These are phyloP conservation scores for Cadophora sp. DNA, from an alignment of 2,329 filamentous ascomycete genomes.

Conservation along the genomic window DNA sequence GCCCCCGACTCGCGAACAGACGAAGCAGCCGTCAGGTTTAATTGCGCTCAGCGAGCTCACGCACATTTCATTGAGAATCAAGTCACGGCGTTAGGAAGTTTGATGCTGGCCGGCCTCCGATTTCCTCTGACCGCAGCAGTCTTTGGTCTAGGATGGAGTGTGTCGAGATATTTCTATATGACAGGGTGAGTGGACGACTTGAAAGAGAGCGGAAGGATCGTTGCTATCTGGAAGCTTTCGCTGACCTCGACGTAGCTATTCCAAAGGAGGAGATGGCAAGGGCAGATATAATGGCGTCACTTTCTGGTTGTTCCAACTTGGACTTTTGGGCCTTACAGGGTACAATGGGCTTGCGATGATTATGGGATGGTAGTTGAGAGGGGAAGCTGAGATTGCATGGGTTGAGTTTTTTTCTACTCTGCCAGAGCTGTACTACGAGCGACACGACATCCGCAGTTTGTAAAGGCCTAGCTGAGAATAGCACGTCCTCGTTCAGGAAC, in stretches of 20 bases:
- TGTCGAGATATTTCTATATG: constrained; percentile 60
- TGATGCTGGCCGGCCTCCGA: constrained; percentile 62
- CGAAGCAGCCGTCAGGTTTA: constrained; percentile 57
- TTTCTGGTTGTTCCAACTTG: constrained; percentile 38
- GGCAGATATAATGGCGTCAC: constrained; percentile 38
- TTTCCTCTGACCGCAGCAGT: constrained; percentile 58
- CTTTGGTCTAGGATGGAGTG: constrained; percentile 60
- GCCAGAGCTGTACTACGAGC: not conserved
- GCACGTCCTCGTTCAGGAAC: not conserved
- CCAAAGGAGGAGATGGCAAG: constrained; percentile 34
- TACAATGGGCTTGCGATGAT: constrained; percentile 38
- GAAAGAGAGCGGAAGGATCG: not conserved
- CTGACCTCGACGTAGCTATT: constrained; percentile 56
- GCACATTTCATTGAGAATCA: constrained; percentile 69
- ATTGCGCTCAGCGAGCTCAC: constrained; percentile 70
- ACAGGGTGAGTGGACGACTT: constrained; percentile 50
- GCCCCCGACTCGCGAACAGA: constrained; percentile 42
- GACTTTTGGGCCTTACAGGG: constrained; percentile 36
- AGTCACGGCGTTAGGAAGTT: constrained; percentile 56
- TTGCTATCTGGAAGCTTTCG: not conserved
- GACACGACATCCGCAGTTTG: not conserved
- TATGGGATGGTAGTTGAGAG: constrained; percentile 32
- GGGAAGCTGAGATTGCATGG: not conserved
- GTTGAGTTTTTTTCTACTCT: not conserved
- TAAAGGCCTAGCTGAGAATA: not conserved